These are phyloP conservation scores for Brassica nigra DNA, from an alignment of 345 rosid genomes.

Conservation along the genomic window DNA sequence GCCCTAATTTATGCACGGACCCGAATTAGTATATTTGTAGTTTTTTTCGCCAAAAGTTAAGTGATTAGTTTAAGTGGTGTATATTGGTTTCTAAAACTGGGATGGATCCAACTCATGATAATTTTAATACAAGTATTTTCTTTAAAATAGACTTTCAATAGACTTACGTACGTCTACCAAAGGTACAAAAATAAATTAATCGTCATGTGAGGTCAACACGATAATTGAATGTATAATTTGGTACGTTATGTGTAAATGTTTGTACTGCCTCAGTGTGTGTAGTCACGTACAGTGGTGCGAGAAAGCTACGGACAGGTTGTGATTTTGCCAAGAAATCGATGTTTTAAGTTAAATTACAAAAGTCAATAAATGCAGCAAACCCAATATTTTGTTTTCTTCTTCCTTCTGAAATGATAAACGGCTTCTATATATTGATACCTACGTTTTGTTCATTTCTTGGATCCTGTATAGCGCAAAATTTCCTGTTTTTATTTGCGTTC, in stretches of 20 bases:
- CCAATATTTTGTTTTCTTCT: conserved; percentile 40
- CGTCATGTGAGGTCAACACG: conserved; percentile 31
- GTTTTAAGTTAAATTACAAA: conserved; percentile 22
- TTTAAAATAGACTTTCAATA: conserved; percentile 17
- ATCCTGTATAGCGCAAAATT: conserved; percentile 11
- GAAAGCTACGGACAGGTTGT: conserved; percentile 41
- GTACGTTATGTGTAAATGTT: conserved; percentile 40
- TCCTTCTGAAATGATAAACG: conserved; percentile 6
- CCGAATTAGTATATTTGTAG: background rate
- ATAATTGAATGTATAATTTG: conserved; percentile 39
- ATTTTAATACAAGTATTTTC: background rate
- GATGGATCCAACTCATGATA: conserved; percentile 20
- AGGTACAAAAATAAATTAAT: conserved; percentile 29
- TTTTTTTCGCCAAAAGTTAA: background rate
- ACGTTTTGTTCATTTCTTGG: conserved; percentile 39
- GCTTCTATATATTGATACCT: conserved; percentile 24
- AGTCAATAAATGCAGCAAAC: conserved; percentile 39
- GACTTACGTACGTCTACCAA: conserved; percentile 36
- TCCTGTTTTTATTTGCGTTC: background rate
- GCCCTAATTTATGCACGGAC: background rate
- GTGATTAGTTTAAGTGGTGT: background rate
- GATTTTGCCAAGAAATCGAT: conserved; percentile 36
- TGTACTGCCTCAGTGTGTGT: conserved; percentile 39
- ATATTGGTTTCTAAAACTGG: background rate
- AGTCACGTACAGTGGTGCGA: conserved; percentile 42